Conservation (phyloP, 306 rosid species). For the Ochetophila trinervis region DNA sequence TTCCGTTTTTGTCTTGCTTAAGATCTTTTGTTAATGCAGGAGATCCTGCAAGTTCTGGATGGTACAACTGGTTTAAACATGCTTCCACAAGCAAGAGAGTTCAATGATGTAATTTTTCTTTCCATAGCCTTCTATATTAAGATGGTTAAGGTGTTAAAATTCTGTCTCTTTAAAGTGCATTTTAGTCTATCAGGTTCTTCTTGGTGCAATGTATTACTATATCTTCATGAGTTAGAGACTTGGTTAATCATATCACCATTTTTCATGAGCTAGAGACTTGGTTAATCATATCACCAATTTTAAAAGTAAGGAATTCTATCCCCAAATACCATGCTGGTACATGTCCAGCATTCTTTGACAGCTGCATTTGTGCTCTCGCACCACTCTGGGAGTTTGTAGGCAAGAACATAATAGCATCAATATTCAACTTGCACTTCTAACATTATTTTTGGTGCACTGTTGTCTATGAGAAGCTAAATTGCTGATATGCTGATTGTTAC, state of each 20-base stretch:
- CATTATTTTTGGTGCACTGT: not conserved
- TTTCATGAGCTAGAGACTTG: too few relatives aligned
- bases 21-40: slow-evolving; percentile 51
- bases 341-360: not conserved
- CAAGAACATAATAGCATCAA: not conserved
- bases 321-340: not conserved
- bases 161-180: not conserved
- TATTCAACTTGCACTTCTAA: not conserved
- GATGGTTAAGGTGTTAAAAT: not conserved
- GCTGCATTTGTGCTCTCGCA: not conserved
- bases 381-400: not conserved
- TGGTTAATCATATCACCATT: too few relatives aligned
- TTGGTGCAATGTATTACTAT: not conserved
- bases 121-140: slow-evolving; percentile 9
- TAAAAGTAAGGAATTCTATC: not conserved
- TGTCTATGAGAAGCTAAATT: not conserved
- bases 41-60: slow-evolving; percentile 87
- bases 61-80: slow-evolving; percentile 98
- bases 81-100: slow-evolving; percentile 96
- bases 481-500: not conserved
- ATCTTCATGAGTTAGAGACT: not conserved
- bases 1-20: not conserved
- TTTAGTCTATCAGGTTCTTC: not conserved
- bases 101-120: slow-evolving; percentile 65
- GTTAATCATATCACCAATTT: too few relatives aligned